Evolutionary conservation across 768 basidiomycete species (phyloP).

Genomic region (Amyloporia xantha): DNA sequence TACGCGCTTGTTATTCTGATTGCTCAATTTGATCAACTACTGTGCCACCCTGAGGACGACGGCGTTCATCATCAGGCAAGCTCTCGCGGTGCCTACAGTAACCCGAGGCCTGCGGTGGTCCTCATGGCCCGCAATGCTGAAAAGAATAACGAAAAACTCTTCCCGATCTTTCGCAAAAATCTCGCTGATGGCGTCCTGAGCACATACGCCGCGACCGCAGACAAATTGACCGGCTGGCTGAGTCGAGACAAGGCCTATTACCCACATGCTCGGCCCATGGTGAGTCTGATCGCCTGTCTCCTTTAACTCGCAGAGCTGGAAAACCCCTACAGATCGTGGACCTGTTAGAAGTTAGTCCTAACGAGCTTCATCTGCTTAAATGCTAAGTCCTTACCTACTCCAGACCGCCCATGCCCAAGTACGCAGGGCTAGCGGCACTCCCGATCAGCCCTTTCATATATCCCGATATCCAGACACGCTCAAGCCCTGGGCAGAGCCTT

Average conservation of each 20-base stretch:
- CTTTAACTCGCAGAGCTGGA: background rate
- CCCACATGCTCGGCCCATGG: slow-evolving; percentile 14
- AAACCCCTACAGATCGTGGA: slow-evolving; percentile 13
- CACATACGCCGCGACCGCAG: slow-evolving; percentile 8
- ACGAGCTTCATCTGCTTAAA: too few species aligned
- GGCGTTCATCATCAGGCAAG: too few species aligned
- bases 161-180: slow-evolving; percentile 11
- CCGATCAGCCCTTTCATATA: slow-evolving; percentile 11
- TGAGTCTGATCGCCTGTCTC: slow-evolving; percentile 7
- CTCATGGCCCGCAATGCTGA: slow-evolving; percentile 8
- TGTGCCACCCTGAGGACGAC: too few species aligned
- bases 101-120: too few species aligned
- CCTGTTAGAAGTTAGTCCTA: slow-evolving; percentile 13
- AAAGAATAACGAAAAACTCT: slow-evolving; percentile 19
- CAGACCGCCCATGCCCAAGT: slow-evolving; percentile 16
- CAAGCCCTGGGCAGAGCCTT: slow-evolving; percentile 12
- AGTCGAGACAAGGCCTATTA: slow-evolving; percentile 20
- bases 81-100: too few species aligned
- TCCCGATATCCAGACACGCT: slow-evolving; percentile 4
- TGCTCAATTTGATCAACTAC: too few species aligned
- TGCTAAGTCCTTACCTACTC: too few species aligned
- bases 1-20: too few species aligned
- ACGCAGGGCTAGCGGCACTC: slow-evolving; percentile 1
- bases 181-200: slow-evolving; percentile 6
- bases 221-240: slow-evolving; percentile 16